Evolutionary conservation across 441 rosid genomes (phyloP).

Genomic region (Adansonia grandidieri): DNA sequence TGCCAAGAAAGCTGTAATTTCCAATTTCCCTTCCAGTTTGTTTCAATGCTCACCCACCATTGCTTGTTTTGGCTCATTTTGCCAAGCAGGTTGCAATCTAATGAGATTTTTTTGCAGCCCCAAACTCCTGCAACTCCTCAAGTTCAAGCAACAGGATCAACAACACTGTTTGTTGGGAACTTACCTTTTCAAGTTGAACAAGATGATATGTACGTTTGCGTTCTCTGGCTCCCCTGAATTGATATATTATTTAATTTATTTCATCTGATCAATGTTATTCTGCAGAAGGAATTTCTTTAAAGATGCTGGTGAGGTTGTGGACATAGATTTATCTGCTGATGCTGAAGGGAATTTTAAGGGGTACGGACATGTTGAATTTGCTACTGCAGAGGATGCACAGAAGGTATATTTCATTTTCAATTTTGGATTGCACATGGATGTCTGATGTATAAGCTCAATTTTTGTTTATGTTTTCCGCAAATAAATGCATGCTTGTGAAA

Average conservation of each 20-base stretch:
- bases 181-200: constrained; percentile 56
- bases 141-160: constrained; percentile 46
- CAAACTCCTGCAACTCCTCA: constrained; percentile 65
- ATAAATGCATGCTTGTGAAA: neutral
- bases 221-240: neutral
- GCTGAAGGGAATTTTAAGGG: constrained; percentile 68
- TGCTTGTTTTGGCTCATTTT: neutral
- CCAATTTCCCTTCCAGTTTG: neutral
- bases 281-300: constrained; percentile 73
- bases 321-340: constrained; percentile 60
- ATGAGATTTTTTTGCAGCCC: constrained; percentile 43
- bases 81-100: neutral
- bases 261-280: neutral
- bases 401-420: constrained; percentile 44
- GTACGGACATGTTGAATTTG: constrained; percentile 80
- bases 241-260: neutral
- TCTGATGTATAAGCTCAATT: neutral
- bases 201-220: constrained; percentile 63
- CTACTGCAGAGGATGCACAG: constrained; percentile 53
- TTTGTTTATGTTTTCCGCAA: neutral
- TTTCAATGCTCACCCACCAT: neutral
- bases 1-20: constrained; percentile 44
- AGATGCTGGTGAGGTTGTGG: constrained; percentile 67
- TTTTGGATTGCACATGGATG: neutral
- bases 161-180: constrained; percentile 75